Percentiles rank a stretch among this genome's conserved stretches.
Conservation (phyloP, 2,329 filamentous ascomycete genomes). For the Fusarium phyllophilum region DNA sequence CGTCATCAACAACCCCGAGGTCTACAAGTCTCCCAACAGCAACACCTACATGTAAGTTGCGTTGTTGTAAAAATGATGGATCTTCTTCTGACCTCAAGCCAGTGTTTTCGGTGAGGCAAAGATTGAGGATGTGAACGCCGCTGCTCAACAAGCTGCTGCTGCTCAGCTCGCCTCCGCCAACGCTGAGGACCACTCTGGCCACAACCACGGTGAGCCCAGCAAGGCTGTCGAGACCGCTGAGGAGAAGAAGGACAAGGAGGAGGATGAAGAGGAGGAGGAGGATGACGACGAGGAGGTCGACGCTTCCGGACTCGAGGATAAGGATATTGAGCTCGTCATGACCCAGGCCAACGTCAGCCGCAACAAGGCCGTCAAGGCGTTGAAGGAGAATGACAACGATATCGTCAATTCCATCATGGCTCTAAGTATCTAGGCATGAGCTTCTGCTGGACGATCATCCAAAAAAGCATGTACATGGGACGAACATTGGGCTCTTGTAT, state of each 20-base stretch:
- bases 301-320: conserved; percentile 92
- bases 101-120: conserved; percentile 99
- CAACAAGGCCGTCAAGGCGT: conserved; percentile 98
- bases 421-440: conserved; percentile 75
- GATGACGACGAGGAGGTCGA: conserved; percentile 97
- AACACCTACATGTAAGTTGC: conserved; percentile 97
- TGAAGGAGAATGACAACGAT: conserved; percentile 99
- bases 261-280: conserved; percentile 86
- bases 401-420: conserved; percentile 99
- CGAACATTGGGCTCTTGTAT: conserved; percentile 46
- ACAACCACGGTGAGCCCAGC: conserved; percentile 76
- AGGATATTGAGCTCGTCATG: conserved; percentile 99
- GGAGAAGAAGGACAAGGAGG: conserved; percentile 80
- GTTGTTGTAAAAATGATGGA: background rate
- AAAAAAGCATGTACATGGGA: conserved; percentile 43
- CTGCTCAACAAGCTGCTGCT: conserved; percentile 93
- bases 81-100: conserved; percentile 13
- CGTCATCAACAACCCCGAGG: conserved; percentile 99
- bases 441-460: conserved; percentile 35
- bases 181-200: conserved; percentile 72
- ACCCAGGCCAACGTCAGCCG: conserved; percentile 95
- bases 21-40: conserved; percentile 99
- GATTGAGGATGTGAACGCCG: conserved; percentile 99
- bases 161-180: conserved; percentile 87
- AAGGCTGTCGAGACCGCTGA: conserved; percentile 71